Evolutionary conservation across 192 early-diverging fungal genomes (phyloP).

Genomic region (Glomus cerebriforme): DNA sequence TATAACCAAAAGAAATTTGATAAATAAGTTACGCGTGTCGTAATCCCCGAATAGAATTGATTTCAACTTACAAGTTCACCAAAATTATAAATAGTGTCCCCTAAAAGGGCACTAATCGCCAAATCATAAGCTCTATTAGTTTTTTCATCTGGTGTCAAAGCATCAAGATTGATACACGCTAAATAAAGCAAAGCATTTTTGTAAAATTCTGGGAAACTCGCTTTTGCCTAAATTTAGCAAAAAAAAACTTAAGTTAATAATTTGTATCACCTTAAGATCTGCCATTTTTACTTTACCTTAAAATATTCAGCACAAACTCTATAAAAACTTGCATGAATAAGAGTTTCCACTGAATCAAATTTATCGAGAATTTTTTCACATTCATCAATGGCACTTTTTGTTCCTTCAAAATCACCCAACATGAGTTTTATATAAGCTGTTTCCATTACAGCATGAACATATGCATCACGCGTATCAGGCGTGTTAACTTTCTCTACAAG

Average conservation of each 20-base stretch:
- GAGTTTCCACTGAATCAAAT: constrained; percentile 76
- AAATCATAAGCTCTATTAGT: constrained; percentile 92
- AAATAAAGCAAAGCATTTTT: constrained; percentile 92
- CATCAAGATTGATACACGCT: constrained; percentile 87
- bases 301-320: constrained; percentile 95
- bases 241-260: not conserved
- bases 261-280: not conserved
- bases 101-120: constrained; percentile 86
- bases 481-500: constrained; percentile 74
- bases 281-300: constrained; percentile 61
- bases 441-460: constrained; percentile 83
- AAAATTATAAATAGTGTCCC: constrained; percentile 98
- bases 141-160: constrained; percentile 73
- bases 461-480: constrained; percentile 77
- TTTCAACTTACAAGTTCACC: constrained; percentile 82
- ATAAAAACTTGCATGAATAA: constrained; percentile 93
- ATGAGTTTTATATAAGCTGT: constrained; percentile 82
- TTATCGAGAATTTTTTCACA: constrained; percentile 81
- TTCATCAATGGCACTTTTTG: constrained; percentile 80
- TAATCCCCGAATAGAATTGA: not conserved
- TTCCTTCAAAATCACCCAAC: constrained; percentile 78
- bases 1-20: constrained; percentile 19
- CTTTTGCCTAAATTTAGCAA: constrained; percentile 66
- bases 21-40: not conserved
- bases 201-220: constrained; percentile 91